Conservation (phyloP, 495 filamentous ascomycete species). For the Massariosphaeria phaeospora region DNA sequence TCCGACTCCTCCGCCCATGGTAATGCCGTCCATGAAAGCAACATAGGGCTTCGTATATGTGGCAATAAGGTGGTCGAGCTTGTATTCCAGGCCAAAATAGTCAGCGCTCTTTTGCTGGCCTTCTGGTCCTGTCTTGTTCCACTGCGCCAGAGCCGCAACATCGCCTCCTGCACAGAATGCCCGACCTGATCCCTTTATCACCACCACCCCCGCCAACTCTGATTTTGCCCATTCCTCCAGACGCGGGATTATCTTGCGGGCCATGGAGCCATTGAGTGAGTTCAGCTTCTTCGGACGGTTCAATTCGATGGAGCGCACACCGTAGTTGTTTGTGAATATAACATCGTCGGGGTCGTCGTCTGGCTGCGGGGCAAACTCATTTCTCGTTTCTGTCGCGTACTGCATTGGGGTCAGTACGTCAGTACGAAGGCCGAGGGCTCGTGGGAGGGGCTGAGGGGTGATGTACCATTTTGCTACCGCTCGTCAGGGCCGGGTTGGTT, state of each 20-base stretch:
- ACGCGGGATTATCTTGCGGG: conserved; percentile 80
- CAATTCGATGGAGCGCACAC: conserved; percentile 85
- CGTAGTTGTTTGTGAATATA: conserved; percentile 79
- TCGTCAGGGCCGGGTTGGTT: conserved; percentile 53
- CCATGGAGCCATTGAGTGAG: conserved; percentile 89
- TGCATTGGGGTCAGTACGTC: conserved; percentile 20
- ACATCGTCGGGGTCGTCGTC: conserved; percentile 85
- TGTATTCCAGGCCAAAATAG: conserved; percentile 90
- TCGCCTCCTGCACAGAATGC: conserved; percentile 95
- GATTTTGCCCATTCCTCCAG: conserved; percentile 91
- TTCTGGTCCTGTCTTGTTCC: conserved; percentile 61
- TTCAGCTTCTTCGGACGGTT: conserved; percentile 90
- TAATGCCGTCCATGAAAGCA: conserved; percentile 95
- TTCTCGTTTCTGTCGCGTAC: conserved; percentile 30
- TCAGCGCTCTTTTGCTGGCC: conserved; percentile 66
- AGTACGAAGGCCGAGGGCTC: not conserved
- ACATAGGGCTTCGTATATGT: conserved; percentile 90
- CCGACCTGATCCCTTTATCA: conserved; percentile 82
- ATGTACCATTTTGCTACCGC: conserved; percentile 48
- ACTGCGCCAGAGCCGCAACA: conserved; percentile 66
- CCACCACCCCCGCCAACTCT: conserved; percentile 82
- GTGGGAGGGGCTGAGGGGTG: conserved; percentile 1
- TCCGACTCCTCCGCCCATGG: conserved; percentile 96
- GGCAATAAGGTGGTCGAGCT: conserved; percentile 90
- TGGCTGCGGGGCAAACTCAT: conserved; percentile 32